These are phyloP conservation scores for Sorghum bicolor DNA, from an alignment of 176 grass and related monocot species.

Conservation along the genomic window Sorghum_bicolor_NCBIv3 NC_012871.2:13602501-13603000, in stretches of 20 bases:
- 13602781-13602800: conserved; percentile 74
- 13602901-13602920: not conserved
- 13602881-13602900: not conserved
- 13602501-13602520: not conserved
- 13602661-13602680: conserved; percentile 76
- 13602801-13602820: conserved; percentile 56
- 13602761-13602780: conserved; percentile 56
- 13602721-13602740: conserved; percentile 76
- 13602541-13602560: not conserved
- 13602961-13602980: conserved; percentile 74
- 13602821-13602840: conserved; percentile 10
- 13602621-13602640: not conserved
- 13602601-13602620: not conserved
- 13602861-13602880: not conserved
- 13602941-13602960: conserved; percentile 72
- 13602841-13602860: not conserved
- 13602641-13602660: conserved; percentile 48
- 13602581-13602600: not conserved
- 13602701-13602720: conserved; percentile 82
- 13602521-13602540: not conserved
- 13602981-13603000: conserved; percentile 78
- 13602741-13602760: conserved; percentile 66
- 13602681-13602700: conserved; percentile 83
- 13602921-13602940: conserved; percentile 62
- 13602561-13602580: not conserved